Evolutionary conservation across 2,329 filamentous ascomycete genomes (phyloP).

Genomic region (Colletotrichum filicis): DNA sequence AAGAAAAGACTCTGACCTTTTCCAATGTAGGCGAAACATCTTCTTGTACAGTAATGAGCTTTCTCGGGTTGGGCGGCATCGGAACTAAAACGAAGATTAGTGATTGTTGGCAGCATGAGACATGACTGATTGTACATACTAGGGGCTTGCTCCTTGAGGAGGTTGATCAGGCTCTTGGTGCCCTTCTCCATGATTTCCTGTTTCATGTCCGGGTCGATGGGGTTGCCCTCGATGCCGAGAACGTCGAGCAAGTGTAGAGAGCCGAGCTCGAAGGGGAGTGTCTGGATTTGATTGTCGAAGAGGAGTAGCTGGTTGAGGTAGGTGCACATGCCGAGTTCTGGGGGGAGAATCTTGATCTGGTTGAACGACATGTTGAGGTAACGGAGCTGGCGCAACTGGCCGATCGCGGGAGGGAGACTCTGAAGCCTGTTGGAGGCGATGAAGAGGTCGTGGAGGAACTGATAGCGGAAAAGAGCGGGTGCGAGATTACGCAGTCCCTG

Average conservation of each 20-base stretch:
- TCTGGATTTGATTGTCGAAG: constrained; percentile 89
- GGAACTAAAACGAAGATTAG: constrained; percentile 68
- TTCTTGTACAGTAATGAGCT: constrained; percentile 81
- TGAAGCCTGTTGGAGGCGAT: constrained; percentile 93
- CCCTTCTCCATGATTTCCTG: constrained; percentile 87
- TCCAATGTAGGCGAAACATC: constrained; percentile 70
- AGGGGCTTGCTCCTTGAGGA: constrained; percentile 85
- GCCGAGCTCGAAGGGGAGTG: constrained; percentile 86
- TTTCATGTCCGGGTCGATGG: constrained; percentile 80
- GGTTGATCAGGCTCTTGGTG: constrained; percentile 84
- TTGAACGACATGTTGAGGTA: constrained; percentile 92
- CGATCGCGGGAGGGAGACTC: constrained; percentile 82
- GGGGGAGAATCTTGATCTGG: constrained; percentile 81
- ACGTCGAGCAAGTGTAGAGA: constrained; percentile 89
- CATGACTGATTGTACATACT: constrained; percentile 65
- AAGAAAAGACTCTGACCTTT: constrained; percentile 86
- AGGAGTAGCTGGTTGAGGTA: constrained; percentile 86
- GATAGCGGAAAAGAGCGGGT: constrained; percentile 83
- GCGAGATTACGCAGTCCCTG: constrained; percentile 90
- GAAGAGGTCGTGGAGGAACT: constrained; percentile 91
- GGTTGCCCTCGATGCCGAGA: constrained; percentile 93
- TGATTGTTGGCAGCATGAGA: not conserved
- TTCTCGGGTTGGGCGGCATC: constrained; percentile 78
- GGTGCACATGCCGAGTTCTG: constrained; percentile 96
- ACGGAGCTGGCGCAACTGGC: constrained; percentile 82